Conservation (phyloP, 352 stramenopile species). For the Globisporangium cystogenes region DNA sequence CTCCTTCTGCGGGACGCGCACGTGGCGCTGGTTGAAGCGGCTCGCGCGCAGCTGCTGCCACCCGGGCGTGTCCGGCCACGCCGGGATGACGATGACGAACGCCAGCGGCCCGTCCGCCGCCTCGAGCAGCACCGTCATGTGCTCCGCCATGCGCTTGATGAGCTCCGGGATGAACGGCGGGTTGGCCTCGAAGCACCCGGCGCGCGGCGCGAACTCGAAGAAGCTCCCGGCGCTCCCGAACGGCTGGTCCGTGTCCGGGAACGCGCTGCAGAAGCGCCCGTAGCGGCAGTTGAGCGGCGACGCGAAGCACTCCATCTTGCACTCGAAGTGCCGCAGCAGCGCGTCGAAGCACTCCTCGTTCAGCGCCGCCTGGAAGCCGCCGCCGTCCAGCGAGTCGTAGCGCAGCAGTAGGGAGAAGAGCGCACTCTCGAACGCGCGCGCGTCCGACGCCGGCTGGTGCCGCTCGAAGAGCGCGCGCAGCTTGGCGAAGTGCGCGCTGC, state of each 20-base stretch:
- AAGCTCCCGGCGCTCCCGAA: slow-evolving; percentile 93
- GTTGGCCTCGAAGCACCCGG: slow-evolving; percentile 92
- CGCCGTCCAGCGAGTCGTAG: slow-evolving; percentile 92
- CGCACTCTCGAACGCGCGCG: slow-evolving; percentile 54
- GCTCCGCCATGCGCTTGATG: slow-evolving; percentile 87
- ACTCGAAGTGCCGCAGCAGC: slow-evolving; percentile 88
- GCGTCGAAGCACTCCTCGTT: slow-evolving; percentile 92
- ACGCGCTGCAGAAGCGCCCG: slow-evolving; percentile 87
- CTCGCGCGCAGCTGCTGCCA: slow-evolving; percentile 79
- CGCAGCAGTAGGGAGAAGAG: slow-evolving; percentile 88
- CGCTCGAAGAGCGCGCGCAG: slow-evolving; percentile 76
- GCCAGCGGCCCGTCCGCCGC: slow-evolving; percentile 55
- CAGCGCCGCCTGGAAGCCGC: slow-evolving; percentile 89
- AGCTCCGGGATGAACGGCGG: slow-evolving; percentile 92
- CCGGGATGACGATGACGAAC: slow-evolving; percentile 92
- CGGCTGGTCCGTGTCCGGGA: slow-evolving; percentile 77
- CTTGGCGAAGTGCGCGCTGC: slow-evolving; percentile 81
- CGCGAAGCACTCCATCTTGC: slow-evolving; percentile 92
- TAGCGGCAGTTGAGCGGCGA: slow-evolving; percentile 94
- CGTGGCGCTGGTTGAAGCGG: slow-evolving; percentile 64
- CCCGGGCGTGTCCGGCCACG: slow-evolving; percentile 81
- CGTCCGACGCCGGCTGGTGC: slow-evolving; percentile 23
- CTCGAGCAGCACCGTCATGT: slow-evolving; percentile 82
- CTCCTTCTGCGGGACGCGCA: slow-evolving; percentile 78
- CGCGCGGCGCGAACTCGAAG: slow-evolving; percentile 88